Evolutionary conservation across 345 rosid species (phyloP), one percentile per base, ranked within the genome.

Genomic region (Lumnitzera racemosa): DNA sequence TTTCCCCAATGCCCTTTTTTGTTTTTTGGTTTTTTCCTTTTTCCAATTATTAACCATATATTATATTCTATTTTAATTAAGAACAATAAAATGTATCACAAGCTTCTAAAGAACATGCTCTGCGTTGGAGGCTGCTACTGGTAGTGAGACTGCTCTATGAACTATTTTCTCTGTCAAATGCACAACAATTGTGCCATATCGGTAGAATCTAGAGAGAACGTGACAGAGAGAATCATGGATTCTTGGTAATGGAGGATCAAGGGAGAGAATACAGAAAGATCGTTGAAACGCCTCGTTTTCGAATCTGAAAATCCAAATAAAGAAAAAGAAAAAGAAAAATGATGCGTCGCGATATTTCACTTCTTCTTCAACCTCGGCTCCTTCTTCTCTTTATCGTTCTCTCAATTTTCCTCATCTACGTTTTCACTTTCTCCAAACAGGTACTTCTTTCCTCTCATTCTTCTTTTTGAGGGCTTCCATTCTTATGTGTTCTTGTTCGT

Each of bases 321-420:
- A 41, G 20, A 11, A 6, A 52, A 51, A 29, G 48, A 63, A 36
- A 29, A 3, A 55, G 13, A 47, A 17, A 56, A 63, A 71, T 61
- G 64, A 86, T 79, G 89, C 82, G 84, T 55, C 83, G 88, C 64
- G 86, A 66, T 73, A 82, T 89, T 74, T 77, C 84, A 59, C 56
- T 61, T 69, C 74, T 86, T 73, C 27, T 73, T 51, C 89, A 84
- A 49, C 90, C 92, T 8, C 81, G 83, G 67, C 75, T 69, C 73
- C 76, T 87, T 57, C 71, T 84, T 46, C 78, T 85, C 63, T 70
- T 81, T 68, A 36, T 73, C 56, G 70, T 71, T 61, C 49, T 86
- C 53, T 61, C 68, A 15, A 46, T 83, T 67, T 65, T 86, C 31
- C 72, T 92, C 81, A 24, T 89, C 73, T 72, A 81, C 62, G 85